Percentiles rank a stretch among this genome's conserved stretches.
These are phyloP conservation scores for Trypanosoma lewisi DNA, from an alignment of 208 protist species.

Conservation along the genomic window DNA sequence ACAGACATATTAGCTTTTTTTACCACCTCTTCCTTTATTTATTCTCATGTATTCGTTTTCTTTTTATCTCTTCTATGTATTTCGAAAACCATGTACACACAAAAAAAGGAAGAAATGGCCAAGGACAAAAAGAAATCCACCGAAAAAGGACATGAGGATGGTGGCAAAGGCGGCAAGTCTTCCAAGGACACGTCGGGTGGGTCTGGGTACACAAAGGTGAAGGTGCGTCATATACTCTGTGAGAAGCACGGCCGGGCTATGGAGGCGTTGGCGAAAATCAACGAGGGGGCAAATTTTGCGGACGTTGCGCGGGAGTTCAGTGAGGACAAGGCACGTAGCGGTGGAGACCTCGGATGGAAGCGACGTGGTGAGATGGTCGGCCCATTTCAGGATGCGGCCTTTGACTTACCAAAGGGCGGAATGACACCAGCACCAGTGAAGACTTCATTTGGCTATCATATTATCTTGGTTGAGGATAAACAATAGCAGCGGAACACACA, in stretches of 20 bases:
- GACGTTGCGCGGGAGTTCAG: constrained; percentile 38
- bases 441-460: constrained; percentile 45
- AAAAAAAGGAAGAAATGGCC: constrained; percentile 4
- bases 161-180: constrained; percentile 18
- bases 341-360: constrained; percentile 34
- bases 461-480: constrained; percentile 43
- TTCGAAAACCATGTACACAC: not conserved
- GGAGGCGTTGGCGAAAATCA: constrained; percentile 28
- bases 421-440: constrained; percentile 38
- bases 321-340: constrained; percentile 32
- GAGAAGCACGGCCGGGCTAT: constrained; percentile 22
- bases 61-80: no score
- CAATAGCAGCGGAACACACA: not conserved
- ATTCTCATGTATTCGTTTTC: not conserved
- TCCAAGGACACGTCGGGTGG: constrained; percentile 30
- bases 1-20: constrained; percentile 11
- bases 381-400: constrained; percentile 33
- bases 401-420: constrained; percentile 30
- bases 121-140: constrained; percentile 12
- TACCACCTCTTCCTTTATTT: not conserved
- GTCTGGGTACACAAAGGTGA: constrained; percentile 34
- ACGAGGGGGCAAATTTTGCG: constrained; percentile 25
- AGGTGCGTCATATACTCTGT: constrained; percentile 38
- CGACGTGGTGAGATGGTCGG: constrained; percentile 36
- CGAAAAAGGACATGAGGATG: constrained; percentile 3